These are phyloP conservation scores for Primulina huaijiensis DNA, from an alignment of 257 asterid genomes.

Conservation along the genomic window DNA sequence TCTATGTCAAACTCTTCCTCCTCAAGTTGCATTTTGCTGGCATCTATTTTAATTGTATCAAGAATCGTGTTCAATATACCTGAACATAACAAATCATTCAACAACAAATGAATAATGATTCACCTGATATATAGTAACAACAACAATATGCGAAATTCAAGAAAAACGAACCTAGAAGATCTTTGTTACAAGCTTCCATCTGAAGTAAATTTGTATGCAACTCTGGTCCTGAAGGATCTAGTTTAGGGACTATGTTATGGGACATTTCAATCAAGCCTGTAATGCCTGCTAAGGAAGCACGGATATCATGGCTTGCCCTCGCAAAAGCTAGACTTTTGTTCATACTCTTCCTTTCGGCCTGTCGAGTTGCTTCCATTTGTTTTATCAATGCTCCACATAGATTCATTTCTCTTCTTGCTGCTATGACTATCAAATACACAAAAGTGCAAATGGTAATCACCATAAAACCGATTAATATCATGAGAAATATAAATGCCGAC, in stretches of 20 bases:
- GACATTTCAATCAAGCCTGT: slow-evolving; percentile 48
- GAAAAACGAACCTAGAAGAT: slow-evolving; percentile 48
- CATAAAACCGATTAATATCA: slow-evolving; percentile 30
- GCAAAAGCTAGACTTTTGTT: slow-evolving; percentile 66
- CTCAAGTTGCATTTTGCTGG: slow-evolving; percentile 58
- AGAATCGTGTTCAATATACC: slow-evolving; percentile 70
- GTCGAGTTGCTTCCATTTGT: slow-evolving; percentile 74
- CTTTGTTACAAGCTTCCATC: slow-evolving; percentile 43
- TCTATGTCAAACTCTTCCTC: slow-evolving; percentile 60
- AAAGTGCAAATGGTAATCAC: slow-evolving; percentile 28
- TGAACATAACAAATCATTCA: slow-evolving; percentile 6
- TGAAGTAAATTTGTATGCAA: slow-evolving; percentile 38
- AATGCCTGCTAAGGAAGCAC: slow-evolving; percentile 62
- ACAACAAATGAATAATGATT: not conserved
- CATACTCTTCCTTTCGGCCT: slow-evolving; percentile 69
- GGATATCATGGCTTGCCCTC: slow-evolving; percentile 78
- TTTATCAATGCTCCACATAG: slow-evolving; percentile 47
- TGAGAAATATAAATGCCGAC: slow-evolving; percentile 28
- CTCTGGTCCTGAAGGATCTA: slow-evolving; percentile 31
- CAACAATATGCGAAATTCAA: not conserved
- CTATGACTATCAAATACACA: slow-evolving; percentile 26
- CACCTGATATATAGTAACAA: not conserved
- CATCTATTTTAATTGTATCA: slow-evolving; percentile 65
- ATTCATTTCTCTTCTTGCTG: slow-evolving; percentile 51
- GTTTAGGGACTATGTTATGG: slow-evolving; percentile 26